Percentiles rank a stretch among this genome's conserved stretches.
These are phyloP conservation scores for Boletus tomentosulus DNA, from an alignment of 768 basidiomycete genomes.

Conservation along the genomic window DNA sequence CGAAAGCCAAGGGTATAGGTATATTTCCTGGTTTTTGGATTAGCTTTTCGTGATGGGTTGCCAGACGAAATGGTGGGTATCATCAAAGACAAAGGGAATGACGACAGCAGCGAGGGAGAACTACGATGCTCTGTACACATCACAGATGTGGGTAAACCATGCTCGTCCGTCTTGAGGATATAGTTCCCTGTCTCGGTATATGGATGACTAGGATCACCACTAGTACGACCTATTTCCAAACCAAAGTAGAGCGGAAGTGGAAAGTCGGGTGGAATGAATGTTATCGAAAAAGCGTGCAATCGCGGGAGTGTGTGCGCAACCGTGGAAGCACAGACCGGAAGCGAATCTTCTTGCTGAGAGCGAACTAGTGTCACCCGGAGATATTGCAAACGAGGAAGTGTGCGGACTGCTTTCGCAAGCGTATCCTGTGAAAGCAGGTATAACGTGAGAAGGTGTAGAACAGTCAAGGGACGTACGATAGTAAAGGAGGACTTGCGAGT, in stretches of 20 bases:
- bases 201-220: slow-evolving; percentile 21
- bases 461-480: slow-evolving; percentile 41
- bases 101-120: slow-evolving; percentile 22
- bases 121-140: slow-evolving; percentile 46
- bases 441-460: neutral
- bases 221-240: slow-evolving; percentile 37
- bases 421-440: slow-evolving; percentile 18
- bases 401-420: slow-evolving; percentile 59
- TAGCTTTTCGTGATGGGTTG: slow-evolving; percentile 28
- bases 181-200: slow-evolving; percentile 48
- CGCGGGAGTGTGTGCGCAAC: slow-evolving; percentile 67
- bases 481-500: slow-evolving; percentile 69
- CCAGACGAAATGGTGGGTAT: slow-evolving; percentile 8
- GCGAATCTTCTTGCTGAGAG: slow-evolving; percentile 59
- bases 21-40: slow-evolving; percentile 24
- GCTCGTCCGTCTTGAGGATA: slow-evolving; percentile 53
- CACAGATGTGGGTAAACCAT: slow-evolving; percentile 58
- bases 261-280: slow-evolving; percentile 59
- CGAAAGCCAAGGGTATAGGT: slow-evolving; percentile 24
- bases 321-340: slow-evolving; percentile 54
- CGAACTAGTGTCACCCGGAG: slow-evolving; percentile 63
- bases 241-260: slow-evolving; percentile 46
- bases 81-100: slow-evolving; percentile 27
- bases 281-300: slow-evolving; percentile 57
- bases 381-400: slow-evolving; percentile 59